phyloP scores from a whole-genome alignment of 1,139 yeast species.

The Yamadazyma epiphylla region DNA sequence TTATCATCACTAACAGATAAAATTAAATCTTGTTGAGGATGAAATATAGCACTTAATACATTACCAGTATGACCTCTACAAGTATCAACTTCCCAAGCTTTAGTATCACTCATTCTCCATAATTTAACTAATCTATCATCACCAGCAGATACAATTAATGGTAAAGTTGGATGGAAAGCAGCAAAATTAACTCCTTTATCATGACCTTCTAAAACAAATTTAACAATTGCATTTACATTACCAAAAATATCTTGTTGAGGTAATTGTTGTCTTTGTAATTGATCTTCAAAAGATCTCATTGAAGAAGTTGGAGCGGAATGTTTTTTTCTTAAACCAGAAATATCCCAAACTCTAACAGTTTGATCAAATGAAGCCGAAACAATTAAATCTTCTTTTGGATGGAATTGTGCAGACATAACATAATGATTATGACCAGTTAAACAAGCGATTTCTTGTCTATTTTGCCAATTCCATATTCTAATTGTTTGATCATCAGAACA shows the following conservation, averaged over 20 bases:
- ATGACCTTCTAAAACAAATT: constrained; percentile 95
- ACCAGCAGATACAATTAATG: constrained; percentile 92
- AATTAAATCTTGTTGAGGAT: constrained; percentile 89
- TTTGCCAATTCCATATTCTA: constrained; percentile 99
- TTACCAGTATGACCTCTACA: constrained; percentile 97
- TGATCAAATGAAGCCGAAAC: constrained; percentile 97
- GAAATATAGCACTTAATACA: constrained; percentile 86
- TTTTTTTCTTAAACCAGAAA: constrained; percentile 89
- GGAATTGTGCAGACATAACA: constrained; percentile 98
- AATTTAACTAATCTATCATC: constrained; percentile 93
- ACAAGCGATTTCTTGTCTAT: constrained; percentile 95
- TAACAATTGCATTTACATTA: constrained; percentile 88
- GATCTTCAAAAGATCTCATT: constrained; percentile 68
- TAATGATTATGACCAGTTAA: constrained; percentile 98
- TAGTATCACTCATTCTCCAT: constrained; percentile 97
- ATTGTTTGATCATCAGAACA: constrained; percentile 98
- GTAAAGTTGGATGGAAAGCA: constrained; percentile 93
- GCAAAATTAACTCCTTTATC: constrained; percentile 99
- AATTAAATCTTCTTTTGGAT: constrained; percentile 89
- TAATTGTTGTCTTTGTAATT: constrained; percentile 65
- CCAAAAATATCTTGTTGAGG: constrained; percentile 94
- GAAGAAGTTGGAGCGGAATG: constrained; percentile 78
- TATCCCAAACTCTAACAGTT: constrained; percentile 99
- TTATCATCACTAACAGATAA: constrained; percentile 94
- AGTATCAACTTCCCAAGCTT: constrained; percentile 99